phyloP scores from a whole-genome alignment of 2,329 filamentous ascomycete genomes.

The Helotiales sp. region DNA sequence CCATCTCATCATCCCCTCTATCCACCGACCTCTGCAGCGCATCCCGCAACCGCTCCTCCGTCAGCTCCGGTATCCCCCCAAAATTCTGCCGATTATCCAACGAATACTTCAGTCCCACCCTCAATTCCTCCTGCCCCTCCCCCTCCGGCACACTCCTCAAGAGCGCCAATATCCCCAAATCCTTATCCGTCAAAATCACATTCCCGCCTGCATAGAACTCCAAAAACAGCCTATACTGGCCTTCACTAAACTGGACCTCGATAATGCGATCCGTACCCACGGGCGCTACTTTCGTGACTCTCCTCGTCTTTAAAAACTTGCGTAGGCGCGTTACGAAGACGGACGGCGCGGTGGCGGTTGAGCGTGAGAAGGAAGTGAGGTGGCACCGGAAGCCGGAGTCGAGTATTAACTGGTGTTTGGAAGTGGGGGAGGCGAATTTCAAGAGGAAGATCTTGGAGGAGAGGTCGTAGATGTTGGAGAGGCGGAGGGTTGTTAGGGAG shows the following conservation, averaged over 20 bases:
- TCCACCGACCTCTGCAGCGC: conserved; percentile 71
- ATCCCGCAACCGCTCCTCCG: conserved; percentile 70
- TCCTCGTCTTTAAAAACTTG: conserved; percentile 85
- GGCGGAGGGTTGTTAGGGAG: conserved; percentile 75
- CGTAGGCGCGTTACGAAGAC: conserved; percentile 83
- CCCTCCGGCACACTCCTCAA: conserved; percentile 80
- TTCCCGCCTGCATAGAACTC: conserved; percentile 98
- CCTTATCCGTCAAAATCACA: conserved; percentile 85
- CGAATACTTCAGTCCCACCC: conserved; percentile 78
- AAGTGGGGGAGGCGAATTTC: conserved; percentile 90
- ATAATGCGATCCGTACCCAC: conserved; percentile 93
- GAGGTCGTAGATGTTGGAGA: conserved; percentile 95
- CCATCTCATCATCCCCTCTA: conserved; percentile 56
- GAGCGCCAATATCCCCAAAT: conserved; percentile 81
- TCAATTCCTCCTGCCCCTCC: conserved; percentile 81
- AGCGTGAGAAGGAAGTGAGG: conserved; percentile 86
- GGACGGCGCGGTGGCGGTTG: conserved; percentile 83
- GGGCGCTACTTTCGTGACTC: conserved; percentile 81
- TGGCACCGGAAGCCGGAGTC: conserved; percentile 97
- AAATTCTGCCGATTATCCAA: conserved; percentile 86
- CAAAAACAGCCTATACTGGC: conserved; percentile 82
- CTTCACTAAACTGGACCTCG: conserved; percentile 91
- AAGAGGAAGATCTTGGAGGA: conserved; percentile 94
- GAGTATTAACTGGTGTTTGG: conserved; percentile 87
- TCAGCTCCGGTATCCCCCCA: conserved; percentile 73